A percentile compares a stretch with the other conserved stretches of the same genome.
These are phyloP conservation scores for Ampelomyces quisqualis DNA, from an alignment of 2,329 filamentous ascomycete genomes.

Conservation along the genomic window DNA sequence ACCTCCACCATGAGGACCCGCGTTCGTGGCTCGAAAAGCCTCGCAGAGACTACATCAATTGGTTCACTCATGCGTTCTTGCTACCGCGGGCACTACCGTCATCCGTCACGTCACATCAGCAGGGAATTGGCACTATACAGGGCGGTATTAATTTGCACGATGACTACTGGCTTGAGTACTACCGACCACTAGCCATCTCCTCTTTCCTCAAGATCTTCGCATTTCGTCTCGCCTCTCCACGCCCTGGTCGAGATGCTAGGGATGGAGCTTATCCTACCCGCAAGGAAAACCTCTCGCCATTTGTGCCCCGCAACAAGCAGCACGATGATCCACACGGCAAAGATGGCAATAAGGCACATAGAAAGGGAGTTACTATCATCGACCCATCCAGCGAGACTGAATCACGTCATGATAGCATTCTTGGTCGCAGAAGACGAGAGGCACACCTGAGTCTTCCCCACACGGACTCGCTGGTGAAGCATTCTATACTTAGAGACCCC, in stretches of 20 bases:
- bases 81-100: conserved; percentile 62
- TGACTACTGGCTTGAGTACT: conserved; percentile 98
- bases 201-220: conserved; percentile 91
- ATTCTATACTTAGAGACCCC: conserved; percentile 47
- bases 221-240: conserved; percentile 80
- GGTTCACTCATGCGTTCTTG: conserved; percentile 78
- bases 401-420: conserved; percentile 21
- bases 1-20: conserved; percentile 87
- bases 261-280: conserved; percentile 71
- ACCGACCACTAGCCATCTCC: conserved; percentile 81
- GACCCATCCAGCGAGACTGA: conserved; percentile 55
- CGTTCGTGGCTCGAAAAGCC: conserved; percentile 66
- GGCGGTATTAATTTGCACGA: conserved; percentile 65
- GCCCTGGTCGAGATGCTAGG: conserved; percentile 77
- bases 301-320: conserved; percentile 65
- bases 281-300: conserved; percentile 83
- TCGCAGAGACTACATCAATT: conserved; percentile 76
- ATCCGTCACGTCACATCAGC: conserved; percentile 45
- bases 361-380: conserved; percentile 70
- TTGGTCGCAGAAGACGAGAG: conserved; percentile 22
- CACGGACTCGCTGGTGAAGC: conserved; percentile 41
- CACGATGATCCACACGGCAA: conserved; percentile 56
- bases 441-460: conserved; percentile 26
- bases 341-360: conserved; percentile 60
- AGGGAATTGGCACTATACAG: conserved; percentile 15